These are phyloP conservation scores for Eutrema yunnanense DNA, from an alignment of 345 rosid genomes.

Conservation along the genomic window DNA sequence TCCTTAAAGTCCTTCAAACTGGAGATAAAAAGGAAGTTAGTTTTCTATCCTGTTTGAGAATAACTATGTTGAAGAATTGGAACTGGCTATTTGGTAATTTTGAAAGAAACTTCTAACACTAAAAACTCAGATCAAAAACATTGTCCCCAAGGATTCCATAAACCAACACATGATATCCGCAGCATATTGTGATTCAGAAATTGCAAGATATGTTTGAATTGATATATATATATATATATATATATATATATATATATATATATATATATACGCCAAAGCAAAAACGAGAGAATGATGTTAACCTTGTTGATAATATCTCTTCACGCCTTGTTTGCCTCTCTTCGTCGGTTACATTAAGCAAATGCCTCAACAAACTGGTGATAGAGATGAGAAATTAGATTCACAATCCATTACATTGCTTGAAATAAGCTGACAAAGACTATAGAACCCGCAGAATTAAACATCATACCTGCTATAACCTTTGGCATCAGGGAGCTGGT, in stretches of 20 bases:
- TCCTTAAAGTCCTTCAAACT: constrained; percentile 81
- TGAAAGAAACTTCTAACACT: background rate
- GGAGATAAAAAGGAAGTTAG: constrained; percentile 14
- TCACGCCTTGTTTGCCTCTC: constrained; percentile 78
- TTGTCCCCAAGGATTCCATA: background rate
- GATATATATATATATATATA: too few relatives aligned
- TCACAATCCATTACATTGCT: background rate
- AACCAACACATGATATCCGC: background rate
- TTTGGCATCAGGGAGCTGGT: constrained; percentile 97
- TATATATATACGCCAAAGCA: background rate
- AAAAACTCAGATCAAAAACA: background rate
- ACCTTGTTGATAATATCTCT: constrained; percentile 90
- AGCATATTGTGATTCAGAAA: background rate
- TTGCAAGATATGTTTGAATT: background rate
- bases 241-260: too few relatives aligned
- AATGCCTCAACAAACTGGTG: constrained; percentile 51
- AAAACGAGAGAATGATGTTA: constrained; percentile 1
- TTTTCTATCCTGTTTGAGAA: background rate
- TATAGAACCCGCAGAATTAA: background rate
- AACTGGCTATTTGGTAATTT: background rate
- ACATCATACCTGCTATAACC: constrained; percentile 82
- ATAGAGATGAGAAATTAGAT: background rate
- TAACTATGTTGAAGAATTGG: background rate
- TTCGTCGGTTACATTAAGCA: constrained; percentile 71
- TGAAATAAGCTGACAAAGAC: background rate